These are phyloP conservation scores for Grosmannia serpens DNA, from an alignment of 2,329 filamentous ascomycete genomes.

Conservation along the genomic window DNA sequence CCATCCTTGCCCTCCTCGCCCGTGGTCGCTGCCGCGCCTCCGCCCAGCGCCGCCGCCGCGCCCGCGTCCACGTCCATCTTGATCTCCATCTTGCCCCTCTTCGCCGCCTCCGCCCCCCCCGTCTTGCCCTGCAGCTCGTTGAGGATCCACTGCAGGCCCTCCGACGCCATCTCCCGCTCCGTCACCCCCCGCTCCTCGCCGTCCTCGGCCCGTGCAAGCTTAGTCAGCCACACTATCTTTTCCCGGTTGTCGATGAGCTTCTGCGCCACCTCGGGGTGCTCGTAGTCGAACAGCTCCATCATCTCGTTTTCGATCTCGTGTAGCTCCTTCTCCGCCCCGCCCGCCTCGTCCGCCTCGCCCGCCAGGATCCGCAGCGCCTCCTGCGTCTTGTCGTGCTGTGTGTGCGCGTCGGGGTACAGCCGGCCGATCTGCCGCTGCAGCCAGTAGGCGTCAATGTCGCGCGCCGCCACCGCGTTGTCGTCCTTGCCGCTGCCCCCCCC, in stretches of 20 bases:
- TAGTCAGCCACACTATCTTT: slow-evolving; percentile 91
- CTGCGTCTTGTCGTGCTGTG: slow-evolving; percentile 84
- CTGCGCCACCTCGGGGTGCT: slow-evolving; percentile 84
- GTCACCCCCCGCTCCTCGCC: slow-evolving; percentile 64
- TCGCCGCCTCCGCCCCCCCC: slow-evolving; percentile 31
- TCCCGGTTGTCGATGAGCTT: slow-evolving; percentile 86
- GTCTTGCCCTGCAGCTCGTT: slow-evolving; percentile 75
- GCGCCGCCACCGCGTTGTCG: slow-evolving; percentile 58
- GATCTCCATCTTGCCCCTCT: slow-evolving; percentile 65
- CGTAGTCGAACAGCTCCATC: slow-evolving; percentile 97
- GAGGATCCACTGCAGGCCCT: slow-evolving; percentile 75
- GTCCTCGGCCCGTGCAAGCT: slow-evolving; percentile 71
- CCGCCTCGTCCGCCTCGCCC: slow-evolving; percentile 55
- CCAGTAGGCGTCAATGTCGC: slow-evolving; percentile 97
- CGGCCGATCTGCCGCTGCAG: slow-evolving; percentile 82
- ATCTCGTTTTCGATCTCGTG: slow-evolving; percentile 96
- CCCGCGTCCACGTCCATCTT: slow-evolving; percentile 88
- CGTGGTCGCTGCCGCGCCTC: slow-evolving; percentile 25
- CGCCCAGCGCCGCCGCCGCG: slow-evolving; percentile 25
- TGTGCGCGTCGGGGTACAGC: slow-evolving; percentile 83
- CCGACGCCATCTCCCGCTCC: slow-evolving; percentile 83
- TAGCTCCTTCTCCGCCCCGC: slow-evolving; percentile 72
- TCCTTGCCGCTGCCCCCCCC: slow-evolving; percentile 36
- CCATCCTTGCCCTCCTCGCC: slow-evolving; percentile 26
- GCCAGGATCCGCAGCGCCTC: slow-evolving; percentile 74